These are phyloP conservation scores for Fusarium hainanense DNA, from an alignment of 2,329 filamentous ascomycete species.

Conservation along the genomic window DNA sequence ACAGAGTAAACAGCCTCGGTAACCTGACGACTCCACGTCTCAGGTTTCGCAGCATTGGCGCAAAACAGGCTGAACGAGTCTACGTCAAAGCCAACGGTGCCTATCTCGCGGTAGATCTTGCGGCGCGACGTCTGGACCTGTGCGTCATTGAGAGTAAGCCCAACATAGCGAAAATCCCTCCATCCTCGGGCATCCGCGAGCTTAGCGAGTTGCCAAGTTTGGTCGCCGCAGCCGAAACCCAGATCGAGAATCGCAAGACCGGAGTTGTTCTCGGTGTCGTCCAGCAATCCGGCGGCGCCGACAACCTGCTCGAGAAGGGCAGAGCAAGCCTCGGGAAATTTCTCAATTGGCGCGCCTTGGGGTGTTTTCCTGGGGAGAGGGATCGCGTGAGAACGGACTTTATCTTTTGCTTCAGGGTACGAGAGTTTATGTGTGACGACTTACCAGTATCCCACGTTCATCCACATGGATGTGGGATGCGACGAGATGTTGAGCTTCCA, in stretches of 20 bases:
- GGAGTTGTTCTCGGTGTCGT: slow-evolving; percentile 1
- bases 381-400: background rate
- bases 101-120: slow-evolving; percentile 42
- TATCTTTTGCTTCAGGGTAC: background rate
- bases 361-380: slow-evolving; percentile 45
- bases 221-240: slow-evolving; percentile 70
- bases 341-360: slow-evolving; percentile 47
- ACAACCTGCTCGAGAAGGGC: slow-evolving; percentile 62
- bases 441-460: slow-evolving; percentile 72
- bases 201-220: slow-evolving; percentile 59
- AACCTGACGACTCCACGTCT: slow-evolving; percentile 52
- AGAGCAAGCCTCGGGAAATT: slow-evolving; percentile 60
- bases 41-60: slow-evolving; percentile 61
- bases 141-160: slow-evolving; percentile 61
- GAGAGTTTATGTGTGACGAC: slow-evolving; percentile 36
- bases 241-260: slow-evolving; percentile 60
- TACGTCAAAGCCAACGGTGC: background rate
- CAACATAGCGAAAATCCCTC: slow-evolving; percentile 59
- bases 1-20: slow-evolving; percentile 44
- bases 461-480: slow-evolving; percentile 66
- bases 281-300: slow-evolving; percentile 54
- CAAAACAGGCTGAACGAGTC: slow-evolving; percentile 55
- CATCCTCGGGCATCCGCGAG: slow-evolving; percentile 39
- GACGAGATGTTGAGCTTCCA: slow-evolving; percentile 64
- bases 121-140: slow-evolving; percentile 57